Conservation (phyloP, 2,329 filamentous ascomycete species). For the Epichloe sibirici region DNA sequence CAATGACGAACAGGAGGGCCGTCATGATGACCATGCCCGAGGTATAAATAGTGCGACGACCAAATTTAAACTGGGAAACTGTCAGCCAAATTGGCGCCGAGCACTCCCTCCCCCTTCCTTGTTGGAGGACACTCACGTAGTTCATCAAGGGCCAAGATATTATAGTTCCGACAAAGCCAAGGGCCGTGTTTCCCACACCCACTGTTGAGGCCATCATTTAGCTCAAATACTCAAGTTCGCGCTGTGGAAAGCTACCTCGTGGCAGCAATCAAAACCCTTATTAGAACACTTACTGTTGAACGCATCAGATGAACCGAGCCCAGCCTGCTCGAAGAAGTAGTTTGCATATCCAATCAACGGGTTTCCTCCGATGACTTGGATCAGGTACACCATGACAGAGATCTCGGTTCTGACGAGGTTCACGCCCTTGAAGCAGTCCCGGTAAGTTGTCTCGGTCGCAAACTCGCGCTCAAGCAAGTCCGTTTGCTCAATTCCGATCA, state of each 20-base stretch:
- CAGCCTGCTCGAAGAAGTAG: constrained; percentile 24
- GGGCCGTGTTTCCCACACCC: constrained; percentile 24
- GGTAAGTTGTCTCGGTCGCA: constrained; percentile 35
- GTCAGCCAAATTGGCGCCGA: background rate
- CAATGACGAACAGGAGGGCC: constrained; percentile 28
- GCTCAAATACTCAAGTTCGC: background rate
- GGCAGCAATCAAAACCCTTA: background rate
- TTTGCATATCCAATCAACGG: constrained; percentile 52
- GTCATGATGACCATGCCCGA: constrained; percentile 17
- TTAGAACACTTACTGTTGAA: constrained; percentile 10
- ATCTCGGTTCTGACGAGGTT: constrained; percentile 43
- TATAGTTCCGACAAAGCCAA: constrained; percentile 29
- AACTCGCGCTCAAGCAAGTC: constrained; percentile 42
- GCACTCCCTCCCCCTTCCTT: too few relatives aligned
- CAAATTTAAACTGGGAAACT: constrained; percentile 14
- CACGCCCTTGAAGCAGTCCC: constrained; percentile 36
- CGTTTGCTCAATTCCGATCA: constrained; percentile 46
- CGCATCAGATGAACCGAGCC: constrained; percentile 12
- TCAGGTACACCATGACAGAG: constrained; percentile 48
- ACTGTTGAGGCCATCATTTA: constrained; percentile 4
- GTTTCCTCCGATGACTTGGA: constrained; percentile 52
- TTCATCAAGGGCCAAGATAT: constrained; percentile 29
- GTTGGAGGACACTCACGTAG: constrained; percentile 8
- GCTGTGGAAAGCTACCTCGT: background rate
- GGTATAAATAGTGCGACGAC: constrained; percentile 28